These are phyloP conservation scores for Sporisorium scitamineum DNA, from an alignment of 1,284 basidiomycete species.

Conservation along the genomic window DNA sequence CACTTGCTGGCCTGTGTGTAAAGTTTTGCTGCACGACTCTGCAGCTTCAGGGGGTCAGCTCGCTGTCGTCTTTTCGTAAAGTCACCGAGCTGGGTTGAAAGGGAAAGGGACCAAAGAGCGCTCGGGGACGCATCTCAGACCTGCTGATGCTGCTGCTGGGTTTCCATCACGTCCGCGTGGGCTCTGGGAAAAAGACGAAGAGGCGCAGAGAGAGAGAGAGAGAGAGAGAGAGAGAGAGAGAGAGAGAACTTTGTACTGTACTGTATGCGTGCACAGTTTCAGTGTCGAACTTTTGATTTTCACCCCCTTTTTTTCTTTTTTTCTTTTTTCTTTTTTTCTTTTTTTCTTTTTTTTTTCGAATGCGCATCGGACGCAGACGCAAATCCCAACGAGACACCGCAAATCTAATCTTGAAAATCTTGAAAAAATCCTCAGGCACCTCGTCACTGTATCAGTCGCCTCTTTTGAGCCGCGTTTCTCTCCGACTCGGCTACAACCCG, in stretches of 20 bases:
- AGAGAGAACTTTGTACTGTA: no score
- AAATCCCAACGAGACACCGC: constrained; percentile 2
- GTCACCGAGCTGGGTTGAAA: not conserved
- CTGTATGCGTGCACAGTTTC: not conserved
- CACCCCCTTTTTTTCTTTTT: not conserved
- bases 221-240: no score
- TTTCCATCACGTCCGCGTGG: no score
- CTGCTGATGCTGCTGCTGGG: no score
- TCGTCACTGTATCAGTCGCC: not conserved
- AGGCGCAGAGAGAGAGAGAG: no score
- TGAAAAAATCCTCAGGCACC: not conserved
- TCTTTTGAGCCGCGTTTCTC: not conserved
- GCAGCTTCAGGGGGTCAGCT: not conserved
- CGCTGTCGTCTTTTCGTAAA: not conserved
- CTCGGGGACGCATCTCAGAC: no score
- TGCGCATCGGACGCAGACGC: constrained; percentile 3
- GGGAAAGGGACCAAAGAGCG: no score
- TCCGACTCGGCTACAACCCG: not conserved
- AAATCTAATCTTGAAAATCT: not conserved
- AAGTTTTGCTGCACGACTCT: not conserved
- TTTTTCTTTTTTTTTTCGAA: not conserved
- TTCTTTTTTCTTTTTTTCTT: no score
- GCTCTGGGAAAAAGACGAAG: no score
- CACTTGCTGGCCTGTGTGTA: not conserved
- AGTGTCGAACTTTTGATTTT: not conserved